Evolutionary conservation across 306 rosid genomes (phyloP), one percentile per base, ranked within the genome.

Genomic region (Leucaena leucocephala): DNA sequence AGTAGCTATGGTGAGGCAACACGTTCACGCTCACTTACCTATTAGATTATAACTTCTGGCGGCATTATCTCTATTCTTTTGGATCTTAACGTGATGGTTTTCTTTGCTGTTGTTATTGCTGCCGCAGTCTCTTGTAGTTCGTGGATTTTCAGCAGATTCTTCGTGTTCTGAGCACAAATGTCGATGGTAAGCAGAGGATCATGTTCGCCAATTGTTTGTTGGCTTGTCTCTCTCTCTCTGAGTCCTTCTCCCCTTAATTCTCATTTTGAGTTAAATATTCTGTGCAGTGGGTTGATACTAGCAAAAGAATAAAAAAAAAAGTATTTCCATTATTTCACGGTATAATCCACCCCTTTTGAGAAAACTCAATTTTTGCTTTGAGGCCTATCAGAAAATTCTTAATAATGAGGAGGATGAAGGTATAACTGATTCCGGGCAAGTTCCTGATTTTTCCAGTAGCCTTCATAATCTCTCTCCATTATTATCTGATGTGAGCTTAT

Each of bases 401-500:
- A 73, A 71, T 45, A 66, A 74, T 40, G 88, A 84, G 42, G 88
- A 84, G 42, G 74, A 69, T 76, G 81, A 57, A 19, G 75, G n/a
- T 44, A 13, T 43, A 0, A 15, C 55, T 45, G 80, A 16, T 38
- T 82, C 87, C 3, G 62, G 22, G 33, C 76, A 44, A 33, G 76
- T 81, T 68, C 46, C 89, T 74, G 80, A 68, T 46, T 43, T 55
- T 82, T 76, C 90, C 10, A 68, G 68, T 54, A 79, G 65, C 71
- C 83, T 79, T 76, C 86, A 77, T 36, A 34, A 35, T 72, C 89
- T 80, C 71, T 88, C 97, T 4, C 88, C 94, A 2, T 34, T 86
- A 79, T 86, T 86, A 27, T 74, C 88, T 55, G 83, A 86, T 68
- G 57, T 5, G 89, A 94, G 84, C 86, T 94, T 62, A 86, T 94